Percentiles rank a stretch among this genome's conserved stretches.
Conservation (phyloP, 176 grass and related monocot genomes). For the Avena atlantica region DNA sequence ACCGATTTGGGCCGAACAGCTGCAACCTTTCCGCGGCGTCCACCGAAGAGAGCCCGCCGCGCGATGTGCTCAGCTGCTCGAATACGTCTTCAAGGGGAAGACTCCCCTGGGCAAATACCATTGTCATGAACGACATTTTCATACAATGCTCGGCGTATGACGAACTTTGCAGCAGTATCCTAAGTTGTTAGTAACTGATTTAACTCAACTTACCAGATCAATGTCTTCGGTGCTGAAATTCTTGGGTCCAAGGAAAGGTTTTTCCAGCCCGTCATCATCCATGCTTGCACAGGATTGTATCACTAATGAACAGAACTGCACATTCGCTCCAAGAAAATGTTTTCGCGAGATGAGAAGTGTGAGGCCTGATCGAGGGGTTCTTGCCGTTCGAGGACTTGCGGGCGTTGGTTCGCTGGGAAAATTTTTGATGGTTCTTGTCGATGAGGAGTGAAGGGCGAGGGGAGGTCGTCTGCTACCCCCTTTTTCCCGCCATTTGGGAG, state of each 20-base stretch:
- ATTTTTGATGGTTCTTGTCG: not conserved
- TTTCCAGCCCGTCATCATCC: slow-evolving; percentile 51
- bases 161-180: not conserved
- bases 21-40: slow-evolving; percentile 66
- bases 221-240: slow-evolving; percentile 51
- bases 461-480: too few species aligned
- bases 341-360: not conserved
- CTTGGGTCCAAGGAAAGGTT: slow-evolving; percentile 59
- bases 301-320: not conserved
- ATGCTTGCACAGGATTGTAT: slow-evolving; percentile 29
- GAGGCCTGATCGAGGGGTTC: not conserved
- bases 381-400: not conserved
- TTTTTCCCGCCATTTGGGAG: slow-evolving; percentile 36
- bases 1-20: slow-evolving; percentile 71
- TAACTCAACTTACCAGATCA: slow-evolving; percentile 65
- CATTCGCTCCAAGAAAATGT: not conserved
- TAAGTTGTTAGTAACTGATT: not conserved
- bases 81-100: slow-evolving; percentile 69
- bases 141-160: not conserved
- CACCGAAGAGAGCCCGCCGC: slow-evolving; percentile 47
- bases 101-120: slow-evolving; percentile 46
- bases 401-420: not conserved
- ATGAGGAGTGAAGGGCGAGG: too few species aligned
- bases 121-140: not conserved
- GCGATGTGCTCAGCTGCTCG: slow-evolving; percentile 58